A percentile compares a stretch with the other conserved stretches of the same genome.
Evolutionary conservation across 306 rosid genomes (phyloP).

Genomic region (Corylus avellana): DNA sequence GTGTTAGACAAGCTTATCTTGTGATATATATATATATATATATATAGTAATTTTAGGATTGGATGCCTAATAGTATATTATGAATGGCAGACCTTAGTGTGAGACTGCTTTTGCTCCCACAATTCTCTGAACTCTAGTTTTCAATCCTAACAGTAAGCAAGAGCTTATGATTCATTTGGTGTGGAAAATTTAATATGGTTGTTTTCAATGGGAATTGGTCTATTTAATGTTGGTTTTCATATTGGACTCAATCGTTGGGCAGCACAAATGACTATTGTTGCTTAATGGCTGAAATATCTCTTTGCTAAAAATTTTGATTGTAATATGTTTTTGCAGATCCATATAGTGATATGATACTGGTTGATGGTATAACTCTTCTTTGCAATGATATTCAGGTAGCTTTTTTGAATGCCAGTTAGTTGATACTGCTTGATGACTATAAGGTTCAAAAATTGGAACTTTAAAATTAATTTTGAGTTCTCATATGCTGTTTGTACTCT

Average conservation of each 20-base stretch:
- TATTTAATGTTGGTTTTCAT: slow-evolving; percentile 16
- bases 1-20: too few relatives aligned
- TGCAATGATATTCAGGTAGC: slow-evolving; percentile 92
- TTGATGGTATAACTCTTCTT: slow-evolving; percentile 89
- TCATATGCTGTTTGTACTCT: slow-evolving; percentile 3
- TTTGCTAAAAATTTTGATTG: slow-evolving; percentile 25
- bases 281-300: slow-evolving; percentile 15
- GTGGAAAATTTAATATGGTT: background rate
- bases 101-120: too few relatives aligned
- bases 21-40: too few relatives aligned
- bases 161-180: background rate
- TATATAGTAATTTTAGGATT: too few relatives aligned
- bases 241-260: background rate
- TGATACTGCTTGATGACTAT: slow-evolving; percentile 14
- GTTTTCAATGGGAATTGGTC: background rate
- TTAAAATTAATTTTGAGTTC: background rate
- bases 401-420: slow-evolving; percentile 25
- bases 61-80: too few relatives aligned
- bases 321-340: slow-evolving; percentile 56
- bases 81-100: too few relatives aligned
- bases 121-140: too few relatives aligned
- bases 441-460: background rate
- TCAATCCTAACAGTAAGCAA: background rate
- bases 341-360: slow-evolving; percentile 79
- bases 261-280: background rate